Evolutionary conservation across 352 stramenopile species (phyloP), one percentile per base, ranked within the genome.

Genomic region (Phytopythium mirpurense): DNA sequence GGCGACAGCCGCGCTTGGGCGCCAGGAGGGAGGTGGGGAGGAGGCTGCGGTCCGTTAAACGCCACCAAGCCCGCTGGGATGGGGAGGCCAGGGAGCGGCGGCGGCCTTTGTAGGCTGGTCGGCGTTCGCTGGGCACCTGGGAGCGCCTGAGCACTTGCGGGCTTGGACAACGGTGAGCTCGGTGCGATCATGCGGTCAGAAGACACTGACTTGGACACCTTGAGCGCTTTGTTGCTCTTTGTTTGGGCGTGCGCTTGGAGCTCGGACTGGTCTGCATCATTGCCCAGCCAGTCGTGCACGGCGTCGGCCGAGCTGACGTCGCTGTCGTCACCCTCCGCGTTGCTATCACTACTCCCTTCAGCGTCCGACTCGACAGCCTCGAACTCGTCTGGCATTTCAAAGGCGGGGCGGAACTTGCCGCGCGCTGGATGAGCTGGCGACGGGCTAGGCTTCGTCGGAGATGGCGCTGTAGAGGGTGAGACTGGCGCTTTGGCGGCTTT

Each of bases 271-370:
- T 36, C 19, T 4, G 42, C 37, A 3, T 65, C 51, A 41, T 29
- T 56, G 3, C 78, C 62, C 14, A 89, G 62, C 78, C 76, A 89
- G 53, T 89, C 78, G 11, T 78, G 59, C 45, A 89, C 43, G 15
- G 56, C 68, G 31, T 74, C 73, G n/a, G 61, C 66, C 5, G 57
- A 68, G 40, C 67, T 67, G 11, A 54, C 59, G 21, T 48, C 67
- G 21, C 60, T 65, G 43, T 70, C 64, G n/a, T 70, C 63, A 31
- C 66, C 62, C 2, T 56, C 59, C 15, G 60, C 46, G 18, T 63
- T 68, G 19, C 59, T 66, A 6, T 68, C 59, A 21, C 56, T 67
- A 19, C 43, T 73, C 1, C 19, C 57, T 19, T 54, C 41, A 16
- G 49, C 61, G 21, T 68, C 63, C 16, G 41, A 69, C 2, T 56